phyloP scores from a whole-genome alignment of 257 asterid species.

The Penstemon newberryi region DNA sequence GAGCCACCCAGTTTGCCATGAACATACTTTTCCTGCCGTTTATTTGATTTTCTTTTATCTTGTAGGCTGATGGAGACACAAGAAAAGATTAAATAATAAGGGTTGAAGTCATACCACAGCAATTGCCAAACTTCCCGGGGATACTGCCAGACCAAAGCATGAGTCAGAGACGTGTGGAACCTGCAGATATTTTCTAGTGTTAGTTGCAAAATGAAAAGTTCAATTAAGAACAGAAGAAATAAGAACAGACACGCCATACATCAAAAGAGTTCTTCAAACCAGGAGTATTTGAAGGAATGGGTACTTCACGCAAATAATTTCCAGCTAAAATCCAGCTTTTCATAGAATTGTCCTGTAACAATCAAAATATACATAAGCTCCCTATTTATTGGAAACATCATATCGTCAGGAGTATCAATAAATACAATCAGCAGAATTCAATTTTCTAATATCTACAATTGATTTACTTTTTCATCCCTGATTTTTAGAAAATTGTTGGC shows the following conservation, averaged over 20 bases:
- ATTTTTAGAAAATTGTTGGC: slow-evolving; percentile 3
- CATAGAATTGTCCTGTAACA: slow-evolving; percentile 65
- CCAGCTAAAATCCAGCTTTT: slow-evolving; percentile 69
- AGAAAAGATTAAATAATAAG: background rate
- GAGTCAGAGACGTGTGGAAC: slow-evolving; percentile 66
- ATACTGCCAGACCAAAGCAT: slow-evolving; percentile 88
- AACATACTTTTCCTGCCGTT: background rate
- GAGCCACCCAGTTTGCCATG: background rate
- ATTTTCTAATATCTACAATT: slow-evolving; percentile 2
- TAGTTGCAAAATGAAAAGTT: slow-evolving; percentile 22
- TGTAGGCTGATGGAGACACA: background rate
- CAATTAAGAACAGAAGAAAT: slow-evolving; percentile 19
- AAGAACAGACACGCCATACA: slow-evolving; percentile 46
- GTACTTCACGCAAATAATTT: slow-evolving; percentile 52
- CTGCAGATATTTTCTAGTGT: slow-evolving; percentile 41
- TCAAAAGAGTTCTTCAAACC: slow-evolving; percentile 57
- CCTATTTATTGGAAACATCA: slow-evolving; percentile 17
- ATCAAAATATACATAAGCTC: slow-evolving; percentile 20
- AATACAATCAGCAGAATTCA: slow-evolving; percentile 7
- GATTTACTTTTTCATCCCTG: slow-evolving; percentile 5
- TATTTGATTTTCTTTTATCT: background rate
- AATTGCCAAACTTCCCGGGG: slow-evolving; percentile 84
- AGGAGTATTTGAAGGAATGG: slow-evolving; percentile 60
- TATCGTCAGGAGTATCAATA: slow-evolving; percentile 9
- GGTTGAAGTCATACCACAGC: slow-evolving; percentile 65